Evolutionary conservation across 1,139 yeast species (phyloP), one percentile per base, ranked within the genome.

Genomic region (Magnusiomyces tetraspermus): DNA sequence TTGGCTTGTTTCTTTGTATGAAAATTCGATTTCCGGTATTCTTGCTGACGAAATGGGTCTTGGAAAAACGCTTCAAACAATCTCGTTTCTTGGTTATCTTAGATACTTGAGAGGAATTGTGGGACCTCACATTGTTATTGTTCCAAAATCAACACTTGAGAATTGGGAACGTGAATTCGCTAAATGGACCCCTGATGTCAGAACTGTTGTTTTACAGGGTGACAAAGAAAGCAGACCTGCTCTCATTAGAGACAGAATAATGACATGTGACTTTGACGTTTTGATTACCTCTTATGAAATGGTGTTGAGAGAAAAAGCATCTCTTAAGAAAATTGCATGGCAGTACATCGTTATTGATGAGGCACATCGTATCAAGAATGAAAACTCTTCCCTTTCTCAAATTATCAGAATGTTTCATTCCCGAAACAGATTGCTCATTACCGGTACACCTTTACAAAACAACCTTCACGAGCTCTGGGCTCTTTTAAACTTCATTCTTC

Each of bases 21-120:
- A 85, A 60, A 87, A 89, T 69, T 80, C 83, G 61, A 75, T 89
- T 53, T 83, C 94, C 1, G 97, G 97, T 46, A 90, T 92, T 51
- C 75, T 92, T 53, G 98, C 98, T 5, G 98, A 92, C 69, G 98
- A 92, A 69, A 92, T 92, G 98, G 98, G 98, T 1, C 76, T 92
- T 53, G 98, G 98, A 57, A 92, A 92, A 65, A 92, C 98, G 1
- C 31, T 55, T 23, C 57, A 55, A 47, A 55, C 57, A 2, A 55
- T 55, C 46, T 54, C 57, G 13, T 90, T 92, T 62, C 71, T 92
- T 53, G 97, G 96, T 0, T 89, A 87, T 66, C 73, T 92, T 55
- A 75, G 97, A 59, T 87, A 86, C 63, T 75, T 83, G 55, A 82
- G 82, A 59, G 78, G 81, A 47, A 78, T 86, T n/a, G 82, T 80